Evolutionary conservation across 768 basidiomycete species (phyloP).

Genomic region (Punctularia strigosozonata): DNA sequence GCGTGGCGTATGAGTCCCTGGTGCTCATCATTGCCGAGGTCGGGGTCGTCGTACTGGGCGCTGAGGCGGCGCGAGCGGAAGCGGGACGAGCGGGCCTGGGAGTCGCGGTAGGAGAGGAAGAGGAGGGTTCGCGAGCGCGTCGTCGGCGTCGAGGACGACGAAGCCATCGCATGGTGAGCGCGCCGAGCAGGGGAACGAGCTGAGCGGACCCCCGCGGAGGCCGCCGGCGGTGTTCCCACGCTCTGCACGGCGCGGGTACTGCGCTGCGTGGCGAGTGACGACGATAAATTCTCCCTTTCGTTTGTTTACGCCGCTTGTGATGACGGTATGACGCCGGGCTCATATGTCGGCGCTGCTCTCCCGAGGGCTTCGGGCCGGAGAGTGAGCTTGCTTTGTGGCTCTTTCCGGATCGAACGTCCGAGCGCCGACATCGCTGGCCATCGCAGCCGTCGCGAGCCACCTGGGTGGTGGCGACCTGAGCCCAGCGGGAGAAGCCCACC

Average conservation of each 20-base stretch:
- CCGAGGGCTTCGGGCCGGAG: background rate
- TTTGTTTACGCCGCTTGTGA: too few relatives aligned
- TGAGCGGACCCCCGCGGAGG: background rate
- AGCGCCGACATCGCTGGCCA: background rate
- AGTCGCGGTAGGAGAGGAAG: slow-evolving; percentile 90
- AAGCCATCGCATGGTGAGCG: slow-evolving; percentile 19
- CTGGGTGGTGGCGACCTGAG: too few relatives aligned
- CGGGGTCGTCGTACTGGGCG: slow-evolving; percentile 35
- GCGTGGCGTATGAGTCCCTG: slow-evolving; percentile 45
- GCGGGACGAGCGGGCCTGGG: slow-evolving; percentile 38
- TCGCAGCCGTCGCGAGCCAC: too few relatives aligned
- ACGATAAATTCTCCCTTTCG: background rate
- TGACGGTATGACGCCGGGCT: background rate
- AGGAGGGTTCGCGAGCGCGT: slow-evolving; percentile 85
- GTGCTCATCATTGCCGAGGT: slow-evolving; percentile 47
- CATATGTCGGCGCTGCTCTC: background rate
- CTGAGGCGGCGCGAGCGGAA: slow-evolving; percentile 18
- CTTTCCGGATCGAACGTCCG: background rate
- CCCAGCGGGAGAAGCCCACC: too few relatives aligned
- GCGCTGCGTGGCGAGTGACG: background rate
- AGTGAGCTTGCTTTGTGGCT: background rate
- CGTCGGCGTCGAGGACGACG: slow-evolving; percentile 28
- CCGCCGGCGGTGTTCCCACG: slow-evolving; percentile 1
- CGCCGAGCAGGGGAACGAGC: slow-evolving; percentile 5
- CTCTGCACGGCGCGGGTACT: background rate